Evolutionary conservation across 371 early-diverging fungal genomes (phyloP).

Genomic region (Mucor piriformis): DNA sequence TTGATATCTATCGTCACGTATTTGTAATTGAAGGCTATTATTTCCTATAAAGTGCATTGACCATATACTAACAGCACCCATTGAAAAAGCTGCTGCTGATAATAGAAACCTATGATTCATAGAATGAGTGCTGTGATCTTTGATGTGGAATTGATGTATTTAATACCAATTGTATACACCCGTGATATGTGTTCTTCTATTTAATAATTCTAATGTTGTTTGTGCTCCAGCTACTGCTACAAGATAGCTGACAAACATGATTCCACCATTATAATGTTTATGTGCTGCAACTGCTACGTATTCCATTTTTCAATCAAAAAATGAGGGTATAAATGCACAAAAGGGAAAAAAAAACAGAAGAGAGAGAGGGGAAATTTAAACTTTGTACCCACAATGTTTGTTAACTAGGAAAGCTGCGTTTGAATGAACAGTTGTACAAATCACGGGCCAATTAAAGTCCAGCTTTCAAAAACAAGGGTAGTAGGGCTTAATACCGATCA

Average conservation of each 20-base stretch:
- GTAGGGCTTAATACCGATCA: too few relatives aligned
- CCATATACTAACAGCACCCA: slow-evolving; percentile 54
- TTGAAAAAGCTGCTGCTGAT: slow-evolving; percentile 37
- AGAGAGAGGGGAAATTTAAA: too few relatives aligned
- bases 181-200: slow-evolving; percentile 31
- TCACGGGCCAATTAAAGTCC: too few relatives aligned
- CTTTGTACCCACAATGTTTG: too few relatives aligned
- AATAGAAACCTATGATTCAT: slow-evolving; percentile 48
- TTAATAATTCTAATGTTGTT: slow-evolving; percentile 35
- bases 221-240: slow-evolving; percentile 33
- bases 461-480: too few relatives aligned
- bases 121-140: too few relatives aligned
- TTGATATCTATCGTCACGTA: slow-evolving; percentile 28
- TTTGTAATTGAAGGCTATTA: slow-evolving; percentile 30
- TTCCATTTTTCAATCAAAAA: slow-evolving; percentile 11
- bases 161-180: slow-evolving; percentile 38
- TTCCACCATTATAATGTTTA: slow-evolving; percentile 28
- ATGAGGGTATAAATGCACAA: neutral
- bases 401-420: too few relatives aligned
- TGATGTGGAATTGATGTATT: too few relatives aligned
- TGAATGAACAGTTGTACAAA: too few relatives aligned
- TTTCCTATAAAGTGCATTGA: slow-evolving; percentile 59
- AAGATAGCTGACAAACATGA: slow-evolving; percentile 32
- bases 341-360: neutral
- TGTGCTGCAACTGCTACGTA: neutral